Evolutionary conservation across 1,284 basidiomycete genomes (phyloP).

Genomic region (Uromyces viciae-fabae): DNA sequence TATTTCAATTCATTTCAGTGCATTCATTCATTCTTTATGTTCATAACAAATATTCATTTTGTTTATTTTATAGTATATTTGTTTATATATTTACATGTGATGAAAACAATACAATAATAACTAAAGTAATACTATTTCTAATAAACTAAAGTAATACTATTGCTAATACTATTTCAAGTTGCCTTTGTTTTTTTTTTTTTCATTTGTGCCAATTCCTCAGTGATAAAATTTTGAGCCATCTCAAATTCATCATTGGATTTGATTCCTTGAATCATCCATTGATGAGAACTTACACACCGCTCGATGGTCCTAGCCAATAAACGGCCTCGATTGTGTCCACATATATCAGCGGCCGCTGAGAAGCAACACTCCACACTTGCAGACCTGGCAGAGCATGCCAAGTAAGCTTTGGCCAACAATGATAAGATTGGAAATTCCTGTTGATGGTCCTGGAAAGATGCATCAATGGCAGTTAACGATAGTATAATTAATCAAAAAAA

Average conservation of each 20-base stretch:
- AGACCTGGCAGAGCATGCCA: not conserved
- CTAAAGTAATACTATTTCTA: too few species aligned
- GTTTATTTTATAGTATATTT: too few species aligned
- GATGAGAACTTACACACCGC: not conserved
- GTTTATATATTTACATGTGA: too few species aligned
- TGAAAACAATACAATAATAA: too few species aligned
- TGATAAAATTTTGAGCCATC: too few species aligned
- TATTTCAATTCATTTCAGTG: too few species aligned
- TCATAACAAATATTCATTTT: too few species aligned
- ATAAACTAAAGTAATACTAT: too few species aligned
- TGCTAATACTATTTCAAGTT: too few species aligned
- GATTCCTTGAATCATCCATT: not conserved
- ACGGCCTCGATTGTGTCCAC: not conserved
- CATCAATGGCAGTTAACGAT: not conserved
- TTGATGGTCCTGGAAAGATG: not conserved
- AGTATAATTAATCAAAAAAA: not conserved
- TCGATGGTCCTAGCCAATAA: not conserved
- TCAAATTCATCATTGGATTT: not conserved
- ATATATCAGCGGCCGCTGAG: constrained; percentile 2
- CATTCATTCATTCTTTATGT: too few species aligned
- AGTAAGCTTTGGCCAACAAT: not conserved
- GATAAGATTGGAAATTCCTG: not conserved
- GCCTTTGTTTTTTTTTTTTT: too few species aligned
- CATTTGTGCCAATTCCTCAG: too few species aligned
- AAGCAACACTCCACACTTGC: not conserved